Base-by-base conservation (phyloP, 441 rosid genomes). In the Manihot esculenta region DNA sequence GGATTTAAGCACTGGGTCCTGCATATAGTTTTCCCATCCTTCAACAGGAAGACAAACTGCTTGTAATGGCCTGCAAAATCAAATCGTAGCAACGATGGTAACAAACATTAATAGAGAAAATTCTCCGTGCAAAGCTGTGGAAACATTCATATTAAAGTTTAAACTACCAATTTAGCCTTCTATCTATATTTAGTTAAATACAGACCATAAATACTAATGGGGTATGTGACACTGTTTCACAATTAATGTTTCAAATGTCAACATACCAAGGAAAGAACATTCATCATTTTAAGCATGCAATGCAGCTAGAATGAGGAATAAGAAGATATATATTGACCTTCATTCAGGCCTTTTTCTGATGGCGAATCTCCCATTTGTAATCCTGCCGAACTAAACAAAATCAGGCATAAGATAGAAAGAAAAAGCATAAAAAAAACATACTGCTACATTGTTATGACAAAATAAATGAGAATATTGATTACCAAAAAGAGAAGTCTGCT, bases 1-100 rank as follows among this genome's bases (percentile, higher is more conserved):
- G 77, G 77, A 21, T 75, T 74, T 48, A 69, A 23, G 70, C 84
- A 77, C 35, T 44, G 60, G 10, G 84, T 51, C 61, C 81, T 63
- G 48, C 84, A 74, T 59, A 80, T 80, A 20, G 13, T 48, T 58
- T 77, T 77, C 1, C 14, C 35, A 72, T 80, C 84, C 72, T 77
- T 80, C 13, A 5, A 33, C 51, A 80, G 77, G 33, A 74, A 14
- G 42, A 80, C 60, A 53, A 45, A 24, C 4, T 54, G 53, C 30
- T 23, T 20, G 9, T 27, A 23, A 69, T 17, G 60, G 49, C 51
- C 81, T 77, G 75, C 60, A 14, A 62, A 64, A 20, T 11, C 8
- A 56, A 61, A 76, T 48, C 35, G 23, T 26, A 18, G 24, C 15
- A 33, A 4, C 38, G 48, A 58, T 15, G 62, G n/a, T 9, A 54